These are phyloP conservation scores for Rutidosis leptorrhynchoides DNA, from an alignment of 129 eudicot species.

Conservation along the genomic window DNA sequence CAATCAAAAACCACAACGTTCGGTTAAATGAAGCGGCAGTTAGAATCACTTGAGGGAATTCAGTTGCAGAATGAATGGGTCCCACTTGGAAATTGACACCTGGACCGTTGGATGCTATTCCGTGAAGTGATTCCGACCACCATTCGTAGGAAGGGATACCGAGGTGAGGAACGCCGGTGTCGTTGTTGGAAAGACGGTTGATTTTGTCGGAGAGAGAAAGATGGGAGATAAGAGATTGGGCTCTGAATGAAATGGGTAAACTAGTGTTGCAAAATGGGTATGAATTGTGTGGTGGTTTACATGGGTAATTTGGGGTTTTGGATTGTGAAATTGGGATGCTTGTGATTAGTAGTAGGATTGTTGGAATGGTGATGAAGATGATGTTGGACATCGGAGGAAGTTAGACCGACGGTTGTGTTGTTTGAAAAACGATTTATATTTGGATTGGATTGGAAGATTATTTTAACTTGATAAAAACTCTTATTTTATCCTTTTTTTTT, in stretches of 20 bases:
- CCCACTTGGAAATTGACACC: slow-evolving; percentile 61
- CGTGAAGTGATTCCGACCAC: slow-evolving; percentile 99
- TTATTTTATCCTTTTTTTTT: too few relatives aligned
- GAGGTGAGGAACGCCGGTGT: slow-evolving; percentile 50
- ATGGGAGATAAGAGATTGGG: slow-evolving; percentile 58
- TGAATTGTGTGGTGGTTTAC: slow-evolving; percentile 54
- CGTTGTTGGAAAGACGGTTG: slow-evolving; percentile 66
- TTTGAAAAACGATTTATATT: too few relatives aligned
- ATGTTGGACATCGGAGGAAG: slow-evolving; percentile 27
- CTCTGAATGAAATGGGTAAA: slow-evolving; percentile 44
- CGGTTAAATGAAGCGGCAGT: slow-evolving; percentile 63
- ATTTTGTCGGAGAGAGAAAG: slow-evolving; percentile 75
- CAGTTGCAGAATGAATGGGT: slow-evolving; percentile 56
- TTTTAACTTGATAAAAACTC: too few relatives aligned
- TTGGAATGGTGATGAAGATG: neutral
- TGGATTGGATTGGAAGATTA: neutral
- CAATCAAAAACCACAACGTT: slow-evolving; percentile 61
- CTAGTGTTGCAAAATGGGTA: slow-evolving; percentile 75
- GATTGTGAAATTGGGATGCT: slow-evolving; percentile 18
- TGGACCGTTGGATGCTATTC: slow-evolving; percentile 81
- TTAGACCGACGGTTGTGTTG: neutral
- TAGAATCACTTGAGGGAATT: slow-evolving; percentile 75
- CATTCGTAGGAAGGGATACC: slow-evolving; percentile 81
- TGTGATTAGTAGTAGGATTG: neutral
- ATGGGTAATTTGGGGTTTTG: slow-evolving; percentile 39